phyloP scores from a whole-genome alignment of 371 early-diverging fungal species.

The Chytridium lagenaria region DNA sequence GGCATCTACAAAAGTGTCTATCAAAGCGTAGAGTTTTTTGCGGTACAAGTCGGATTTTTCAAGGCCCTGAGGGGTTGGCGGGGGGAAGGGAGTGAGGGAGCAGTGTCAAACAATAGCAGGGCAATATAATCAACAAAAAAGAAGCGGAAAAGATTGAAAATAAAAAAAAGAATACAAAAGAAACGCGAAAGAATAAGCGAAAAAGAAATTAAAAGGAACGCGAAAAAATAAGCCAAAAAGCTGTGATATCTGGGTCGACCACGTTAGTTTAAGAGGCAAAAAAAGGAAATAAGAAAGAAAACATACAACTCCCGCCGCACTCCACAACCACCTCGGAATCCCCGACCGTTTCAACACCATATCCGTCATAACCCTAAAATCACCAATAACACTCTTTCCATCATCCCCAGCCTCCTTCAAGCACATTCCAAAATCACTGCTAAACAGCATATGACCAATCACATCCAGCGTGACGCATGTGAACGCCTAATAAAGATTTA shows the following conservation, averaged over 20 bases:
- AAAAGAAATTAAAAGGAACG: too few relatives aligned
- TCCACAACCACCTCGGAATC: constrained; percentile 2
- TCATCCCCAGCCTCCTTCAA: not conserved
- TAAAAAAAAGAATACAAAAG: not conserved
- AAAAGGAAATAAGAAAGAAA: not conserved
- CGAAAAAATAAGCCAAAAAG: too few relatives aligned
- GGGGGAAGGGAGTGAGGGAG: too few relatives aligned
- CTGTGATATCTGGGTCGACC: too few relatives aligned
- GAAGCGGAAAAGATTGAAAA: not conserved
- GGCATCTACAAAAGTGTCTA: not conserved
- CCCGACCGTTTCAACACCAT: not conserved
- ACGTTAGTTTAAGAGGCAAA: not conserved
- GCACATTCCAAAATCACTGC: not conserved
- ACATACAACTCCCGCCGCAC: constrained; percentile 1
- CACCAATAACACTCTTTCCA: not conserved
- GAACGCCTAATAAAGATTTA: not conserved
- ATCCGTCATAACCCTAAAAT: not conserved
- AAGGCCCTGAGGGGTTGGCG: too few relatives aligned
- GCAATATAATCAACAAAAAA: too few relatives aligned
- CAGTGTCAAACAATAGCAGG: too few relatives aligned
- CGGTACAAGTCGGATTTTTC: not conserved
- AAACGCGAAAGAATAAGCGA: too few relatives aligned
- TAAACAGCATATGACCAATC: constrained; percentile 6
- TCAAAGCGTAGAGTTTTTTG: not conserved
- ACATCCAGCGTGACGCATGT: not conserved